Base-by-base conservation (phyloP, 1,284 basidiomycete genomes). In the Polyporus tsugae region DNA sequence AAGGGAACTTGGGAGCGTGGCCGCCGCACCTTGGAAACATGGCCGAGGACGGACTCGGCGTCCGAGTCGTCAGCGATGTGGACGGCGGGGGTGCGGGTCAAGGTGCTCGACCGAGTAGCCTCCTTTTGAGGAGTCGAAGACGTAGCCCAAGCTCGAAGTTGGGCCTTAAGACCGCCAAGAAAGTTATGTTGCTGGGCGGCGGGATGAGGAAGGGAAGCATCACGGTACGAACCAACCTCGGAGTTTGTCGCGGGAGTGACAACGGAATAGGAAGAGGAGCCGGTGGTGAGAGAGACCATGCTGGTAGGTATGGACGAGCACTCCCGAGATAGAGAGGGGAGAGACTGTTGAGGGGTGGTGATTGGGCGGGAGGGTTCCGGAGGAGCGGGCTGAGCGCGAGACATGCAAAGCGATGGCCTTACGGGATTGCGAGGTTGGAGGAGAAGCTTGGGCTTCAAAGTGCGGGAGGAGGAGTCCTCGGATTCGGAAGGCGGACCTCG, bases 381-480 rank as follows among this genome's bases (percentile, higher is more conserved):
- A 75, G 71, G 76, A 19, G 76, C 75, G 5, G 81, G 75, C 13
- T 68, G 67, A 0, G 75, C 74, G 65, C 73, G 76, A 49, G 83
- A 82, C 74, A 85, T 82, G 77, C 80, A 84, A 66, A 88, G 82
- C 15, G 85, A 81, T 5, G 86, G 84, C 6, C 84, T 82, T 35
- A 82, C 78, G 19, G 81, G 81, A 35, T 80, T 80, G 66, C 80
- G 78, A 46, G 77, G 75, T 55, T 76, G 77, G 53, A 70, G 74
- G 55, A 87, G 75, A 55, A 88, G 81, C 69, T 82, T 80, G 17
- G 86, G 84, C 4, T 79, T 79, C 46, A 70, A 67, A 57, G 71
- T 72, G 65, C 75, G 76, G 44, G 75, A 70, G 19, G 74, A 67
- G 52, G 72, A 35, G 38, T 77, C 52, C 71, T 79, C 62, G 69